Evolutionary conservation across 805 yeast genomes (phyloP), one percentile per base, ranked within the genome.

Genomic region (Starmerella gropengiesseri): DNA sequence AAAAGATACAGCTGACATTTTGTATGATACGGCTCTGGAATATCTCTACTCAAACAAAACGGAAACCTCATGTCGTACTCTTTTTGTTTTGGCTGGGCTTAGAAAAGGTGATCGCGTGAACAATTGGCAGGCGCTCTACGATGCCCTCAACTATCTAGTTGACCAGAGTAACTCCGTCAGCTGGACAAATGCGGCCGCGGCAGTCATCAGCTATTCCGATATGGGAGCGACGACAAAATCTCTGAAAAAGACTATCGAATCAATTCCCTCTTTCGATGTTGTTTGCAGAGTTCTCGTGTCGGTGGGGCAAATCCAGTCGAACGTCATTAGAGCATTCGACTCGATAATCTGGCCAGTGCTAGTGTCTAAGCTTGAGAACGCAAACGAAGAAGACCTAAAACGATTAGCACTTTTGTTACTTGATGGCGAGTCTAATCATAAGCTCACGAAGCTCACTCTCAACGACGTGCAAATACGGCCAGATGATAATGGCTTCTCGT

Each of bases 81-180:
- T 64, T 16, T 54, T 55, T 21, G 49, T 51, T 4, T 34, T 63
- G 11, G 50, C 59, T 5, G 66, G 66, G 1, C 48, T 59, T 8
- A 41, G 67, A n/a, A 59, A 60, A 36, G 69, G 68, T 4, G 53
- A 60, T 12, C 54, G 69, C 14, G 64, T 65, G 9, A 27, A 46
- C 1, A 52, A 59, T 29, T 65, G 67, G 67, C 37, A 26, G 3
- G 27, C 48, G 1, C 11, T 55, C 2, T 54, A 28, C 31, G 40
- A 40, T 4, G 11, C 42, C 1, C 40, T 49, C 0, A 5, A 38
- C 3, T 2, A 4, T 4, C 25, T 46, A 4, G 23, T 4, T 13
- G 14, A 26, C 5, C 31, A 7, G 6, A 25, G 20, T 9, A 13
- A 11, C 7, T 7, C 29, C 4, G 32, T 23, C 5, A 23, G 32